phyloP scores from a whole-genome alignment of 139 green algal species.

The Edaphochlamys debaryana region DNA sequence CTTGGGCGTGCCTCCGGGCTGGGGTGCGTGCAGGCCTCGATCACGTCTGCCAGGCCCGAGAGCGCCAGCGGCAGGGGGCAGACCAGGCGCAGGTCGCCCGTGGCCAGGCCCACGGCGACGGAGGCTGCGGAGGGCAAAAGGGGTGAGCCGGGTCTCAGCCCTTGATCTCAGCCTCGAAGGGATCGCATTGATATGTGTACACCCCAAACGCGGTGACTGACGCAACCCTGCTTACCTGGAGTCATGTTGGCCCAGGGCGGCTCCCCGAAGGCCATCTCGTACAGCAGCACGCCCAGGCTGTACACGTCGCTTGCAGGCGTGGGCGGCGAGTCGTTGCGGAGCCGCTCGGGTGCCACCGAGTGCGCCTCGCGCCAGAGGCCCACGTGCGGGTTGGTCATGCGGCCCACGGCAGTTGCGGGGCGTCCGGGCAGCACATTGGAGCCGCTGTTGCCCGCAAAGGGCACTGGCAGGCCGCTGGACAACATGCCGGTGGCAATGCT shows the following conservation, averaged over 20 bases:
- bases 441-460: too few relatives aligned
- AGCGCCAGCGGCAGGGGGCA: not conserved
- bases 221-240: not conserved
- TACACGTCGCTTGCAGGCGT: conserved; percentile 27
- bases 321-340: not conserved
- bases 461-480: too few relatives aligned
- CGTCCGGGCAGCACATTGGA: too few relatives aligned
- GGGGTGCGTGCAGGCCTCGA: not conserved
- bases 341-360: conserved; percentile 4
- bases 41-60: not conserved
- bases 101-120: conserved; percentile 8
- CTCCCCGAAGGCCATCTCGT: conserved; percentile 24
- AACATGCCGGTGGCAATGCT: too few relatives aligned
- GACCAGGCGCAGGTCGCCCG: not conserved
- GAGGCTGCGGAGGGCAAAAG: not conserved
- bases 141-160: not conserved
- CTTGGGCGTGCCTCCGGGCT: not conserved
- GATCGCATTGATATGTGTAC: too few relatives aligned
- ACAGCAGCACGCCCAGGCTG: not conserved
- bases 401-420: too few relatives aligned
- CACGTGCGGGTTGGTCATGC: not conserved
- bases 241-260: not conserved
- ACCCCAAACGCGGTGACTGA: too few relatives aligned
- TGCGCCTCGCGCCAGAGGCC: conserved; percentile 20
- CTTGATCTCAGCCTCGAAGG: too few relatives aligned